A percentile compares a stretch with the other conserved stretches of the same genome.
Evolutionary conservation across 129 eudicot genomes (phyloP).

Genomic region (Helichrysum umbraculigerum): DNA sequence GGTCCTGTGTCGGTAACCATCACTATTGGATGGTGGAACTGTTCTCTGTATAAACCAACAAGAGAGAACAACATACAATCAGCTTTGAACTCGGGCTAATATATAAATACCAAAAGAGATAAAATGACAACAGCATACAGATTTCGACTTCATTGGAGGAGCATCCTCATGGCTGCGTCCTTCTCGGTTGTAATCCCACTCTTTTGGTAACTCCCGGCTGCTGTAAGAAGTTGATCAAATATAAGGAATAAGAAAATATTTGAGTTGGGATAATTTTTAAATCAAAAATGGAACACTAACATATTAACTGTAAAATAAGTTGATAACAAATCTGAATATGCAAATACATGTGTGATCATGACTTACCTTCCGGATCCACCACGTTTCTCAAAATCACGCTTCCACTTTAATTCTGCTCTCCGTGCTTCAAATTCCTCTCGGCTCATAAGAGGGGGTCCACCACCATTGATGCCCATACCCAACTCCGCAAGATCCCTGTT

Average conservation of each 20-base stretch:
- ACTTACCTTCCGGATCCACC: slow-evolving; percentile 51
- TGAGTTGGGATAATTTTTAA: neutral
- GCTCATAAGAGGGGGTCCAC: slow-evolving; percentile 75
- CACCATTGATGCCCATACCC: slow-evolving; percentile 74
- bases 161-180: slow-evolving; percentile 52
- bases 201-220: slow-evolving; percentile 62
- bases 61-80: neutral
- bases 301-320: neutral
- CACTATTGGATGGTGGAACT: slow-evolving; percentile 40
- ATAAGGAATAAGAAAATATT: neutral
- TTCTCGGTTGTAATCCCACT: slow-evolving; percentile 65
- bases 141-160: slow-evolving; percentile 57
- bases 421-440: slow-evolving; percentile 93
- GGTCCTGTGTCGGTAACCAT: slow-evolving; percentile 43
- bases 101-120: neutral
- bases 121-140: slow-evolving; percentile 53
- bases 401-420: slow-evolving; percentile 74
- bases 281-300: neutral
- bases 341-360: neutral
- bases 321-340: neutral
- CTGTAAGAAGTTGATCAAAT: slow-evolving; percentile 22
- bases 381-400: slow-evolving; percentile 72
- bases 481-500: slow-evolving; percentile 78
- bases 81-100: neutral
- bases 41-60: slow-evolving; percentile 43